Evolutionary conservation across 148 eudicot species (phyloP).

Genomic region (Rhododendron williamsianum): DNA sequence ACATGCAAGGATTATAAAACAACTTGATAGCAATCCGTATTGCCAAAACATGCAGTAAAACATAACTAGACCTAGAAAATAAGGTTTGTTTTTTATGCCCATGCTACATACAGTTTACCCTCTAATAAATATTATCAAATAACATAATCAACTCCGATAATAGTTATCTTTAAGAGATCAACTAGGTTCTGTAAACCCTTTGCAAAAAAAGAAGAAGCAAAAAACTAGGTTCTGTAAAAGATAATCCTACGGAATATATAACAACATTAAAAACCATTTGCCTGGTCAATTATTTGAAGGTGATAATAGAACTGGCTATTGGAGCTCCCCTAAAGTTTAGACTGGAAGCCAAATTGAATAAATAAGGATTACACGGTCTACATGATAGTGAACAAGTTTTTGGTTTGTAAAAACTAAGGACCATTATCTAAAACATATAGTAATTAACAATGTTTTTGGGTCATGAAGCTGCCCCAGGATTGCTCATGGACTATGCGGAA

Average conservation of each 20-base stretch:
- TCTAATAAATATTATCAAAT: background rate
- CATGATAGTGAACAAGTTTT: background rate
- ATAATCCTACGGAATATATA: background rate
- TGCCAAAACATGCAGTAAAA: background rate
- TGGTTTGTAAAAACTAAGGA: background rate
- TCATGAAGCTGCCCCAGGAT: no score
- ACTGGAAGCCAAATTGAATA: background rate
- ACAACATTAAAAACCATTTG: background rate
- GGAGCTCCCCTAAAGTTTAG: background rate
- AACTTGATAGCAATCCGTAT: background rate
- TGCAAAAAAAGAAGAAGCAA: no score
- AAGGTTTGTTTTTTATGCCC: background rate
- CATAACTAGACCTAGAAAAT: background rate
- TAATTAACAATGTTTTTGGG: background rate
- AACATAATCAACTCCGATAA: background rate
- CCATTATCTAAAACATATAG: background rate
- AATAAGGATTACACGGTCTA: background rate
- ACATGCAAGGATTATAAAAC: background rate
- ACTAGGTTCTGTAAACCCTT: background rate
- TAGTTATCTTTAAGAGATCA: background rate
- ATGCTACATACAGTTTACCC: background rate
- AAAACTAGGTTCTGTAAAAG: background rate
- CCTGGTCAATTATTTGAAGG: background rate
- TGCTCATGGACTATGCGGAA: no score
- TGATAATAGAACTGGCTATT: background rate